Conservation (phyloP, 1,139 yeast genomes). For the Sugiyamaella novakii region DNA sequence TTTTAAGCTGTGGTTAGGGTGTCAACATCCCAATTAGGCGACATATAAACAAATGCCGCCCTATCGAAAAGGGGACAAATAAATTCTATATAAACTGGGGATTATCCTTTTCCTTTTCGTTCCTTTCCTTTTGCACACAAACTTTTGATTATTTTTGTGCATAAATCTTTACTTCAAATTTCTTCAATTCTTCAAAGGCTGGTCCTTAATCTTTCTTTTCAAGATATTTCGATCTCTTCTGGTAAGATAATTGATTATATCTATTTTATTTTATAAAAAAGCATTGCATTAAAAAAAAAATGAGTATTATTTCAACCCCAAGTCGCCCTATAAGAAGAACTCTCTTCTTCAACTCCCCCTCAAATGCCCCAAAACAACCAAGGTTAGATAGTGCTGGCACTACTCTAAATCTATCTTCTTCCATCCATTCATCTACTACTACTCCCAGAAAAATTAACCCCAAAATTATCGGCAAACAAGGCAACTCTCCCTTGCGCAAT, state of each 20-base stretch:
- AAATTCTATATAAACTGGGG: background rate
- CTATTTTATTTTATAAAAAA: slow-evolving; percentile 17
- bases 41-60: slow-evolving; percentile 20
- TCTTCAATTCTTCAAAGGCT: slow-evolving; percentile 27
- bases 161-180: slow-evolving; percentile 8
- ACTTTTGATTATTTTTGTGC: slow-evolving; percentile 8
- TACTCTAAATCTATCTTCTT: background rate
- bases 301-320: slow-evolving; percentile 36
- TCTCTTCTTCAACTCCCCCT: slow-evolving; percentile 33
- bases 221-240: slow-evolving; percentile 23
- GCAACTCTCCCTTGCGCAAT: slow-evolving; percentile 49
- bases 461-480: slow-evolving; percentile 27
- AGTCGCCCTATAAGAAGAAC: slow-evolving; percentile 33
- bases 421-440: slow-evolving; percentile 1
- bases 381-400: slow-evolving; percentile 28
- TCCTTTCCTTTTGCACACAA: background rate
- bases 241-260: slow-evolving; percentile 20
- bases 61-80: background rate
- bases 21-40: slow-evolving; percentile 23
- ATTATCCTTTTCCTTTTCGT: slow-evolving; percentile 12
- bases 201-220: slow-evolving; percentile 29
- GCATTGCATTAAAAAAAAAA: slow-evolving; percentile 17
- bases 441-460: slow-evolving; percentile 27
- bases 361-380: slow-evolving; percentile 27
- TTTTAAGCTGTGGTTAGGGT: too few species aligned